Conservation (phyloP, 129 eudicot species). For the Erigeron canadensis region DNA sequence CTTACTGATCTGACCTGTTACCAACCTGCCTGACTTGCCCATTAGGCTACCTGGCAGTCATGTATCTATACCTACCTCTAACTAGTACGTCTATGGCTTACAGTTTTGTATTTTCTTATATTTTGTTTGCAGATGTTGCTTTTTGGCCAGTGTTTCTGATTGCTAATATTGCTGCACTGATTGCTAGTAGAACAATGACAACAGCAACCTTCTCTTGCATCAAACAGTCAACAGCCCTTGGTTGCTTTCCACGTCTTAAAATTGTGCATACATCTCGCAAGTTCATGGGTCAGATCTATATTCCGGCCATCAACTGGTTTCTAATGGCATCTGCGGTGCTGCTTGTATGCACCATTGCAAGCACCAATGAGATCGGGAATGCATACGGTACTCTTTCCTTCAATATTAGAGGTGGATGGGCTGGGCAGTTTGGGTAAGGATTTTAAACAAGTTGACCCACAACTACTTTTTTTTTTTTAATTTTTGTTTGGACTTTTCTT, state of each 20-base stretch:
- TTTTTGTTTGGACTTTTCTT: neutral
- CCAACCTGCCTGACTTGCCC: neutral
- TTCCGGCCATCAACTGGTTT: constrained; percentile 96
- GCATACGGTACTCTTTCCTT: constrained; percentile 68
- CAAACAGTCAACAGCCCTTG: constrained; percentile 91
- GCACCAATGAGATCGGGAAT: constrained; percentile 90
- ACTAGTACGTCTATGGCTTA: constrained; percentile 9
- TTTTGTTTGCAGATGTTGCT: constrained; percentile 60
- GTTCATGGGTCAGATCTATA: constrained; percentile 96
- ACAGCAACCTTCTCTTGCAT: constrained; percentile 95
- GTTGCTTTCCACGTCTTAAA: constrained; percentile 95
- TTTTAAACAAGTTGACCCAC: neutral
- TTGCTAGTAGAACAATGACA: constrained; percentile 96
- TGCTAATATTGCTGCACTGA: constrained; percentile 88
- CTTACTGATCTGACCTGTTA: neutral
- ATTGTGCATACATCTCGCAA: constrained; percentile 91
- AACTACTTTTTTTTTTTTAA: neutral
- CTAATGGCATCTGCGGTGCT: constrained; percentile 68
- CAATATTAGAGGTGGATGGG: constrained; percentile 8
- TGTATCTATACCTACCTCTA: neutral
- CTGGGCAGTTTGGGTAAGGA: neutral
- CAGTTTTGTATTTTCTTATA: constrained; percentile 10
- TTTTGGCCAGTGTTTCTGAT: constrained; percentile 91
- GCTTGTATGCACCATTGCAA: constrained; percentile 79
- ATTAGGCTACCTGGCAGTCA: neutral